Percentiles rank a stretch among this genome's conserved stretches.
Evolutionary conservation across 257 asterid genomes (phyloP).

Genomic region (Solanum appendiculatum): DNA sequence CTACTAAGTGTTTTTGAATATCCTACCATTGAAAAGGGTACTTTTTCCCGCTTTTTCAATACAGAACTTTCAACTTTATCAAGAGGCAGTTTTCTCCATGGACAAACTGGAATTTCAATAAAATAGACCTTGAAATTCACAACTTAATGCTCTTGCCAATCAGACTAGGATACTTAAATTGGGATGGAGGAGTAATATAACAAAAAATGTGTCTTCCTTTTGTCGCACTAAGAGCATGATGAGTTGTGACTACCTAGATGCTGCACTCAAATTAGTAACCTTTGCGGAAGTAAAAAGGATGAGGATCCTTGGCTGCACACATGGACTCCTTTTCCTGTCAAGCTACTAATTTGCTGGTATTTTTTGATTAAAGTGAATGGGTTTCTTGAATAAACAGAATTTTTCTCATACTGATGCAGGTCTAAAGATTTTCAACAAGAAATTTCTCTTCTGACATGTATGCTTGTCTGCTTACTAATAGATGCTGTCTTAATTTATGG

Average conservation of each 20-base stretch:
- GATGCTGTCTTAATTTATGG: constrained; percentile 1
- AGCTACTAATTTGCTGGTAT: background rate
- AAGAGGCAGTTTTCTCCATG: background rate
- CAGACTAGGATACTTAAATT: background rate
- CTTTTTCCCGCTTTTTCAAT: background rate
- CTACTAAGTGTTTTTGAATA: background rate
- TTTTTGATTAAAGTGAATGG: background rate
- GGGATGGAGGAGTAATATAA: background rate
- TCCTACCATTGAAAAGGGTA: background rate
- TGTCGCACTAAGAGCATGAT: background rate
- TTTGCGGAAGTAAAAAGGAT: background rate
- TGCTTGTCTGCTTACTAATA: constrained; percentile 1
- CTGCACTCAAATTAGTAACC: background rate
- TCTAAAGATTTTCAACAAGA: background rate
- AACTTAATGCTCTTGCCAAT: background rate
- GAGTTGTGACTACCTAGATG: background rate
- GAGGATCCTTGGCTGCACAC: background rate
- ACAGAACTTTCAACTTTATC: background rate
- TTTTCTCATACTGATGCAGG: too few species aligned
- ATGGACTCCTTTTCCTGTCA: background rate
- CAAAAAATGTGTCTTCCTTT: background rate
- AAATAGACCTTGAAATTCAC: background rate
- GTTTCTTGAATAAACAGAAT: background rate
- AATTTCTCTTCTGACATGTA: background rate
- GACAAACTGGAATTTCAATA: background rate